These are phyloP conservation scores for Fallopia convolvulus DNA, from an alignment of 148 eudicot species.

Conservation along the genomic window DNA sequence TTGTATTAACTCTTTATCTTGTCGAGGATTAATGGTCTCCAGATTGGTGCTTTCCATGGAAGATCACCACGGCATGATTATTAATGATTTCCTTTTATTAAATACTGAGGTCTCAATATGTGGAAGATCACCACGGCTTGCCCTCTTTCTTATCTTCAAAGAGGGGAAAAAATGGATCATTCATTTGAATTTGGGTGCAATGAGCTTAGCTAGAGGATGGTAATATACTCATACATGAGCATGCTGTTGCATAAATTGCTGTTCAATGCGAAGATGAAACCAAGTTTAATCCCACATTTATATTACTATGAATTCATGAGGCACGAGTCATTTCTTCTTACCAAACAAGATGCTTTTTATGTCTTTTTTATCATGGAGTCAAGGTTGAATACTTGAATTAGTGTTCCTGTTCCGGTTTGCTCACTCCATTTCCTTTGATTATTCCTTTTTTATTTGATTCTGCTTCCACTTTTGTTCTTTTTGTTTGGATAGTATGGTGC, in stretches of 20 bases:
- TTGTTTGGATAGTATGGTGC: background rate
- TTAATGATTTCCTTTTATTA: background rate
- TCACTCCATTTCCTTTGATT: background rate
- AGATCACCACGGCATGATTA: background rate
- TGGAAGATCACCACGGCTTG: background rate
- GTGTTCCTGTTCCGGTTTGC: background rate
- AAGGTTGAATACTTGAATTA: background rate
- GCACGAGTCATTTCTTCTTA: background rate
- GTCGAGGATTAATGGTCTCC: background rate
- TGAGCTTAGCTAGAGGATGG: background rate
- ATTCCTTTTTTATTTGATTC: background rate
- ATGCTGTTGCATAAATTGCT: background rate
- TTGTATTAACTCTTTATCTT: background rate
- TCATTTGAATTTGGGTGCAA: background rate
- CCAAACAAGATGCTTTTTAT: background rate
- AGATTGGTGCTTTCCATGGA: background rate
- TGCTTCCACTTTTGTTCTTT: background rate
- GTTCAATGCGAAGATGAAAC: background rate
- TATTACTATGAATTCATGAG: background rate
- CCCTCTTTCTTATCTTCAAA: background rate
- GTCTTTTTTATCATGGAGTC: background rate
- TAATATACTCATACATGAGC: background rate
- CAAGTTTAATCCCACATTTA: background rate
- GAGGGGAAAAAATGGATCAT: background rate
- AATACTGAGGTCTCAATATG: background rate